phyloP scores from a whole-genome alignment of 345 rosid genomes.

The Excoecaria agallocha region DNA sequence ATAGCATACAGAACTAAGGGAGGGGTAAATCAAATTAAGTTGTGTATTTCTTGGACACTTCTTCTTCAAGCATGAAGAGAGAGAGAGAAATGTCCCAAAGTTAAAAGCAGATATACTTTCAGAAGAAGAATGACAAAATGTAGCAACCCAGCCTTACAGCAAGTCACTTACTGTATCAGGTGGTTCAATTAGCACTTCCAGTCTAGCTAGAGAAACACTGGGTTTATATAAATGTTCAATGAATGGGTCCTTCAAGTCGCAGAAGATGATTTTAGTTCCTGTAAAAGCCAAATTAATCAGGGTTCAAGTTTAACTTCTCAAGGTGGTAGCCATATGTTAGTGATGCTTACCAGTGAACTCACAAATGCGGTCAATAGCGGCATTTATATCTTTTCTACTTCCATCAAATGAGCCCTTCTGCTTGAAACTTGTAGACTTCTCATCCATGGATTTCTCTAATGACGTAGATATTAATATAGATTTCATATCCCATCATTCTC shows the following conservation, averaged over 20 bases:
- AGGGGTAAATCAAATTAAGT: not conserved
- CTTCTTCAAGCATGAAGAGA: too few species aligned
- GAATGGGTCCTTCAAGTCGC: slow-evolving; percentile 83
- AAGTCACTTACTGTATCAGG: slow-evolving; percentile 63
- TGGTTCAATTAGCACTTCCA: slow-evolving; percentile 77
- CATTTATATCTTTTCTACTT: slow-evolving; percentile 80
- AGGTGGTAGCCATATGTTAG: slow-evolving; percentile 12
- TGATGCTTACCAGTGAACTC: slow-evolving; percentile 70
- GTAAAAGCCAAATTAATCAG: slow-evolving; percentile 32
- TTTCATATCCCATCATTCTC: not conserved
- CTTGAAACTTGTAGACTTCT: slow-evolving; percentile 59
- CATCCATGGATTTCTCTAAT: slow-evolving; percentile 58
- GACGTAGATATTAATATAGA: slow-evolving; percentile 11
- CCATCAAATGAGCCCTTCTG: slow-evolving; percentile 85
- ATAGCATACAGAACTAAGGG: not conserved
- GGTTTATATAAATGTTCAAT: slow-evolving; percentile 82
- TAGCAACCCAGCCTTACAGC: not conserved
- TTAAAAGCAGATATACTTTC: not conserved
- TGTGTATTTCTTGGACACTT: not conserved
- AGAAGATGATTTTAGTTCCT: slow-evolving; percentile 92
- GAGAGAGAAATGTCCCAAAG: not conserved
- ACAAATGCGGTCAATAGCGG: slow-evolving; percentile 81
- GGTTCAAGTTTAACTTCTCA: slow-evolving; percentile 7
- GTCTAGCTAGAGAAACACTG: slow-evolving; percentile 64
- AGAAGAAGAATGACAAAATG: not conserved